These are phyloP conservation scores for Tilletiaria anomala DNA, from an alignment of 1,284 basidiomycete species.

Conservation along the genomic window DNA sequence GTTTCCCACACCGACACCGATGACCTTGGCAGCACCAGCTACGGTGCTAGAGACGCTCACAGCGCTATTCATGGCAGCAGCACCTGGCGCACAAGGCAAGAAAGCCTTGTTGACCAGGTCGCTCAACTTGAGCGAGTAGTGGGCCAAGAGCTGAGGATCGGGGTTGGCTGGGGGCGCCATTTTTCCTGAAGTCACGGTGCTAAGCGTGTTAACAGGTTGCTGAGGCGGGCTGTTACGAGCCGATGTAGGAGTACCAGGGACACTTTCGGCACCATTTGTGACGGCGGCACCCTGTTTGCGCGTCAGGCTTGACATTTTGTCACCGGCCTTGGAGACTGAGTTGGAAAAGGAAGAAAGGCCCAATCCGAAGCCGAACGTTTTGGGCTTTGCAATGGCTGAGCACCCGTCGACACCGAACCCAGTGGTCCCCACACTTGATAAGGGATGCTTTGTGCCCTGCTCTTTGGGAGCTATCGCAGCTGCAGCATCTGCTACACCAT, in stretches of 20 bases:
- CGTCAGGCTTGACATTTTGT: not conserved
- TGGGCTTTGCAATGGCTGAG: too few species aligned
- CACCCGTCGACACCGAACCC: too few species aligned
- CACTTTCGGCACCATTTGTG: not conserved
- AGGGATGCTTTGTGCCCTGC: too few species aligned
- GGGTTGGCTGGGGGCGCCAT: not conserved
- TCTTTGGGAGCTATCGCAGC: too few species aligned
- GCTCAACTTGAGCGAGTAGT: conserved; percentile 29
- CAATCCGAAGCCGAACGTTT: too few species aligned
- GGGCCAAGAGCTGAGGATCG: conserved; percentile 30
- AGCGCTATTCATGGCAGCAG: conserved; percentile 4
- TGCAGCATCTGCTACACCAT: too few species aligned
- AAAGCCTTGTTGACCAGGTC: conserved; percentile 37
- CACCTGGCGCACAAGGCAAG: conserved; percentile 13
- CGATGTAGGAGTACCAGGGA: not conserved
- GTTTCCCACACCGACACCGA: too few species aligned
- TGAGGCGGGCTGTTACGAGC: not conserved
- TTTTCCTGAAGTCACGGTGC: not conserved
- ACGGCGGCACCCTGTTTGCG: not conserved
- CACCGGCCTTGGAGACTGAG: not conserved
- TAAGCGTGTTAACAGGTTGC: not conserved
- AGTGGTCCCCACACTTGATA: too few species aligned
- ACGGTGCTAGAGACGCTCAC: conserved; percentile 4
- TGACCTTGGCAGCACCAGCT: conserved; percentile 6
- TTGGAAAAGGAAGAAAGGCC: too few species aligned